Evolutionary conservation across 495 filamentous ascomycete genomes (phyloP), one percentile per base, ranked within the genome.

Genomic region (Staphylotrichum longicolle): DNA sequence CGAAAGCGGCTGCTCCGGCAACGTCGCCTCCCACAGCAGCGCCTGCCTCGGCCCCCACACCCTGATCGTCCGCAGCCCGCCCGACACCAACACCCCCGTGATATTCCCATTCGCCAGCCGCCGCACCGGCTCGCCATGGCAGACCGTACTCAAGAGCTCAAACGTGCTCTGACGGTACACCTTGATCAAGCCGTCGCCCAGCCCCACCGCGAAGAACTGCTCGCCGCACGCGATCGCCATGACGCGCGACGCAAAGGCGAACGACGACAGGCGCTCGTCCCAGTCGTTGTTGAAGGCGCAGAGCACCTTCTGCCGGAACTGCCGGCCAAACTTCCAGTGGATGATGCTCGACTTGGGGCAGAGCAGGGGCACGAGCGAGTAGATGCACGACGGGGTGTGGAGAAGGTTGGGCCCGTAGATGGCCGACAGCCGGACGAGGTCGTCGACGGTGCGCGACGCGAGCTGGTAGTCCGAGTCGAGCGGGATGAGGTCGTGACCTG

Each of bases 211-310:
- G 41, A 69, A 59, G 54, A 54, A 60, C 39, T 57, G 57, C 5
- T 64, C 61, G 3, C 41, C 57, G 20, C 52, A 53, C 32, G 67
- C 67, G n/a, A 69, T 57, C 14, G 64, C 63, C 54, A 64, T 55
- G 42, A 54, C 64, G 35, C 60, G 42, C 10, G 44, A 41, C 2
- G 39, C 15, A 34, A 60, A 64, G 9, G 39, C 35, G 14, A 66
- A 53, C 1, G 56, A 69, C 10, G 62, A 54, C 34, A 66, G 34
- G 41, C 67, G 55, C 30, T 69, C 67, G 34, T 69, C 67, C 67
- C 67, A 69, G 14, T 63, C 59, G 30, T 60, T 42, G 27, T 69
- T 63, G 15, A 62, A 60, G 0, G 44, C 27, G 54, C 67, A 58
- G 5, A 66, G 54, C 0, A 69, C 55, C 44, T 63, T 64, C 30